phyloP scores from a whole-genome alignment of 2,329 filamentous ascomycete species.

The Calonectria pteridis region DNA sequence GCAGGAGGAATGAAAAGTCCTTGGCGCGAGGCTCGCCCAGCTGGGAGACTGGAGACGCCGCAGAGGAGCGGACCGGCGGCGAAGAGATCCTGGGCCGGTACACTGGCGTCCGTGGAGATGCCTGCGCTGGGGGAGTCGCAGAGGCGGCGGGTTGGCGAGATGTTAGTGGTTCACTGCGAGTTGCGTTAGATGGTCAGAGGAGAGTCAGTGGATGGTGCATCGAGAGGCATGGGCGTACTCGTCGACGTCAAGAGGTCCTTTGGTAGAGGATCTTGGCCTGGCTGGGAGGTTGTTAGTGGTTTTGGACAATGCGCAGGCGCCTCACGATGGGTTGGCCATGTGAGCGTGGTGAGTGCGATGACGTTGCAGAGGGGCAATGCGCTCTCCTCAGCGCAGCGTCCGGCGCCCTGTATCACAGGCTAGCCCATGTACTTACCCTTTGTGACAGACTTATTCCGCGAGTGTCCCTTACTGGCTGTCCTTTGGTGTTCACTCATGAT shows the following conservation, averaged over 20 bases:
- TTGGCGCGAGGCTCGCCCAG: constrained; percentile 58
- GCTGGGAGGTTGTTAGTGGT: constrained; percentile 53
- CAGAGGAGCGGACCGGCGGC: constrained; percentile 40
- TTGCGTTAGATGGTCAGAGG: constrained; percentile 22
- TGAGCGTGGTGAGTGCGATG: constrained; percentile 15
- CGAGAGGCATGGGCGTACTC: constrained; percentile 68
- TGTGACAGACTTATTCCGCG: constrained; percentile 53
- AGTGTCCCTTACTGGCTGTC: constrained; percentile 48
- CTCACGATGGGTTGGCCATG: neutral
- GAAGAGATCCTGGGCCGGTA: constrained; percentile 42
- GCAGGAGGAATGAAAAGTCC: constrained; percentile 85
- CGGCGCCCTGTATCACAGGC: neutral
- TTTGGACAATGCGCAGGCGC: neutral
- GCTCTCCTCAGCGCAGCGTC: neutral
- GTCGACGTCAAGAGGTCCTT: constrained; percentile 80
- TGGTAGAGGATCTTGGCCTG: constrained; percentile 78
- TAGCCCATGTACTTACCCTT: constrained; percentile 47
- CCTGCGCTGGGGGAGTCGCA: constrained; percentile 7
- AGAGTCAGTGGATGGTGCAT: neutral
- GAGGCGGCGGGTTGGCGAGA: constrained; percentile 44
- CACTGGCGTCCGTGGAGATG: constrained; percentile 31
- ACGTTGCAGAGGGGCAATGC: constrained; percentile 14
- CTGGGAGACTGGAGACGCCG: constrained; percentile 45
- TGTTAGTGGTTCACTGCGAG: constrained; percentile 44
- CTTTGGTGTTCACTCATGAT: constrained; percentile 48